Evolutionary conservation across 129 eudicot genomes (phyloP).

Genomic region (Tagetes patula): DNA sequence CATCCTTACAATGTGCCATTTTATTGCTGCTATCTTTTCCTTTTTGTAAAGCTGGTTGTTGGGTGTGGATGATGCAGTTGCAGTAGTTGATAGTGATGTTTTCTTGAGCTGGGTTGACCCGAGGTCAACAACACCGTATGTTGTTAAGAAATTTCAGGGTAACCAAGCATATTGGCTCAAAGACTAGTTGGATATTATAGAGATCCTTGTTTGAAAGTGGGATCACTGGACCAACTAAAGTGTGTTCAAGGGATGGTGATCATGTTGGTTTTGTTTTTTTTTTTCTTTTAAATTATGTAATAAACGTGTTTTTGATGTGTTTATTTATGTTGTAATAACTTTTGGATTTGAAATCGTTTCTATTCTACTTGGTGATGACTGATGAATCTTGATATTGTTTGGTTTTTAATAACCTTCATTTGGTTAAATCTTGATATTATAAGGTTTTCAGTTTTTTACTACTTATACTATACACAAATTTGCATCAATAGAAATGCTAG

Average conservation of each 20-base stretch:
- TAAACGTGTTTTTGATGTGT: conserved; percentile 26
- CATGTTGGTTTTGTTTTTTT: conserved; percentile 9
- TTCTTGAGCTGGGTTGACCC: conserved; percentile 14
- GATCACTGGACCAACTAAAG: conserved; percentile 21
- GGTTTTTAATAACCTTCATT: conserved; percentile 11
- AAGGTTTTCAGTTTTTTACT: neutral
- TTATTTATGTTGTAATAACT: conserved; percentile 17
- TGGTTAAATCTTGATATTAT: neutral
- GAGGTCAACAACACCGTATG: conserved; percentile 3
- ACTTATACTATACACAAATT: neutral
- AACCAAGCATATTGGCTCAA: conserved; percentile 11
- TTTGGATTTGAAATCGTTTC: conserved; percentile 7
- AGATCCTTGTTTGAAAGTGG: conserved; percentile 22
- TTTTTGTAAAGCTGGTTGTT: conserved; percentile 25
- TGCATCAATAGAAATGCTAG: too few species aligned
- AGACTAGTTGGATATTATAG: neutral
- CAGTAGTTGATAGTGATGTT: conserved; percentile 30
- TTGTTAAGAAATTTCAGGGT: conserved; percentile 16
- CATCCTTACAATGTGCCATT: conserved; percentile 17
- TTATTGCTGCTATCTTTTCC: conserved; percentile 17
- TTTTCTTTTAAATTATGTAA: conserved; percentile 13
- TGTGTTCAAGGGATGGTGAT: conserved; percentile 11
- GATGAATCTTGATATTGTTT: conserved; percentile 7
- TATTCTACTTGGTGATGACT: conserved; percentile 9
- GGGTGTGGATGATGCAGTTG: conserved; percentile 21